A percentile compares a stretch with the other conserved stretches of the same genome.
Evolutionary conservation across 2,329 filamentous ascomycete genomes (phyloP).

Genomic region (Nemania abortiva): DNA sequence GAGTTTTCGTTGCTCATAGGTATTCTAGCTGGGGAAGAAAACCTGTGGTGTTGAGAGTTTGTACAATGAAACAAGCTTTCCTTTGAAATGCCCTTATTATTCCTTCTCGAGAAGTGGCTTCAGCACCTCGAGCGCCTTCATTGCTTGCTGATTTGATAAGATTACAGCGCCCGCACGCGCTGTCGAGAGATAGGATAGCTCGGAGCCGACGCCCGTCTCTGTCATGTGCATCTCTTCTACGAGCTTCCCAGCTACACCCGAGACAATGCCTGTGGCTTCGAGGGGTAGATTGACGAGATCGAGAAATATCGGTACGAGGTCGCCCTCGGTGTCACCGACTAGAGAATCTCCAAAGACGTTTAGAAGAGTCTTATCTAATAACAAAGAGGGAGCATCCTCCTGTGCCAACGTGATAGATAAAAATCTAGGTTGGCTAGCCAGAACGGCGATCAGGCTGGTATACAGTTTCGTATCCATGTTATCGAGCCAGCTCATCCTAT

Average conservation of each 20-base stretch:
- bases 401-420: slow-evolving; percentile 79
- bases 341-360: slow-evolving; percentile 77
- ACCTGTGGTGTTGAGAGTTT: slow-evolving; percentile 5
- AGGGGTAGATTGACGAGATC: slow-evolving; percentile 84
- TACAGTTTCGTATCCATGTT: slow-evolving; percentile 73
- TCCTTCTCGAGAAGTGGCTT: slow-evolving; percentile 61
- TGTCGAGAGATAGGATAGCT: slow-evolving; percentile 92
- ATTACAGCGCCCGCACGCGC: slow-evolving; percentile 91
- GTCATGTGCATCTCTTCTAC: slow-evolving; percentile 75
- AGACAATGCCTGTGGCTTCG: slow-evolving; percentile 94
- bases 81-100: slow-evolving; percentile 26
- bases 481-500: slow-evolving; percentile 64
- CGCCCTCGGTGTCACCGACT: slow-evolving; percentile 78
- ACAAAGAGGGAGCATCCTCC: slow-evolving; percentile 78
- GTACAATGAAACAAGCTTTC: slow-evolving; percentile 27
- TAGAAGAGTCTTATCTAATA: slow-evolving; percentile 77
- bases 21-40: neutral
- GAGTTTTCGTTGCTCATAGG: slow-evolving; percentile 2
- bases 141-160: slow-evolving; percentile 78
- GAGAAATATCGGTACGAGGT: slow-evolving; percentile 86
- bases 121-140: slow-evolving; percentile 79
- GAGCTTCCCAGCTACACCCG: slow-evolving; percentile 87
- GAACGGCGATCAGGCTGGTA: slow-evolving; percentile 70
- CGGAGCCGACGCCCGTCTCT: slow-evolving; percentile 64
- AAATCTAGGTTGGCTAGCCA: slow-evolving; percentile 74